Conservation (phyloP, 2,329 filamentous ascomycete species). For the Emergomyces pasteurianus region DNA sequence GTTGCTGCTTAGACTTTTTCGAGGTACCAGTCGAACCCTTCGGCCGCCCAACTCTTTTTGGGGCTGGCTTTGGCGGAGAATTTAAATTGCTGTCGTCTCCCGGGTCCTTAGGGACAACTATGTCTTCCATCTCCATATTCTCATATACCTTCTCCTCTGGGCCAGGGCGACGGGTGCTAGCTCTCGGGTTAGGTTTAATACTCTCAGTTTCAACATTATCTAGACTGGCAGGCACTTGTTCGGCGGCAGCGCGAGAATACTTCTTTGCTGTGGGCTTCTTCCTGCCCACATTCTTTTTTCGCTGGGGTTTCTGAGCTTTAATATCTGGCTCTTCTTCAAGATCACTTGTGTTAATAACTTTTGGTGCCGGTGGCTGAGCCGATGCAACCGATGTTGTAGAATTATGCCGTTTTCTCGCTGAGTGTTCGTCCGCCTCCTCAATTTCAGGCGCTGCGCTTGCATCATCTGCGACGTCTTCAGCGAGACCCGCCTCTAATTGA, state of each 20-base stretch:
- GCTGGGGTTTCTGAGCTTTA: slow-evolving; percentile 13
- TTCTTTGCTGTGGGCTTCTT: slow-evolving; percentile 10
- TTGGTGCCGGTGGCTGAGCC: neutral
- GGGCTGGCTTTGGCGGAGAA: neutral
- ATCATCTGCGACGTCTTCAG: slow-evolving; percentile 27
- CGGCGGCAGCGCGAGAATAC: neutral
- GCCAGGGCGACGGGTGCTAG: no score
- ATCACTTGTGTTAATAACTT: slow-evolving; percentile 1
- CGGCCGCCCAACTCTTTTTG: neutral
- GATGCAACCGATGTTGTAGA: neutral
- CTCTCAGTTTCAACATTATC: neutral
- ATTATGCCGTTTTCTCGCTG: neutral
- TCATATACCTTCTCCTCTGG: neutral
- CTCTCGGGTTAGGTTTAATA: neutral
- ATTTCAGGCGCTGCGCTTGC: slow-evolving; percentile 41
- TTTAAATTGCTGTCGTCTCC: neutral
- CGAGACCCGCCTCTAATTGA: slow-evolving; percentile 53
- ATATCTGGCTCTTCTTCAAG: slow-evolving; percentile 10
- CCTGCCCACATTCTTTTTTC: slow-evolving; percentile 9
- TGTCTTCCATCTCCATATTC: neutral
- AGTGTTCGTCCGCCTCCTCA: slow-evolving; percentile 19
- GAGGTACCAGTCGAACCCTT: neutral
- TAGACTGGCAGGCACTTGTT: neutral
- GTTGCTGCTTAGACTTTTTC: neutral
- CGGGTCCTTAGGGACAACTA: neutral